Evolutionary conservation across 257 asterid species (phyloP).

Genomic region (Capsicum chinense): DNA sequence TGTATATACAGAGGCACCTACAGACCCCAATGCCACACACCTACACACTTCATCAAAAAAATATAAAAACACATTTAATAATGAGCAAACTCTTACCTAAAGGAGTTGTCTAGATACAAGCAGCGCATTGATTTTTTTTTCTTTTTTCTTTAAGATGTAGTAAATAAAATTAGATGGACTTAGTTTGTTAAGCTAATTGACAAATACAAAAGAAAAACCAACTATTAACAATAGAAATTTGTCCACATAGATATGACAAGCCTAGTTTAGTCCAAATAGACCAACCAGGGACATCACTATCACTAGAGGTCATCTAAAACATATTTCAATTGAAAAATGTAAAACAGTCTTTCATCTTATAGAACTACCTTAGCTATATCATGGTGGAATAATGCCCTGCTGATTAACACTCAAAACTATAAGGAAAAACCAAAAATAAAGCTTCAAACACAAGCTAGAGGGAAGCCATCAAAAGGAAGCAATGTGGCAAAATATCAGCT

Average conservation of each 20-base stretch:
- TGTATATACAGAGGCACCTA: not conserved
- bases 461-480: conserved; percentile 20
- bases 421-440: not conserved
- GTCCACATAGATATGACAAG: not conserved
- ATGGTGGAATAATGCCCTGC: not conserved
- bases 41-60: not conserved
- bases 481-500: conserved; percentile 8
- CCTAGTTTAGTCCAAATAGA: not conserved
- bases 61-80: not conserved
- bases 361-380: conserved; percentile 15
- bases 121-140: not conserved
- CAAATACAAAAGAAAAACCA: not conserved
- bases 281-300: not conserved
- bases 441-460: conserved; percentile 15
- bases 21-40: not conserved
- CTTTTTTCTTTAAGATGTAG: not conserved
- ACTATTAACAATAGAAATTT: not conserved
- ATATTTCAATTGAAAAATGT: not conserved
- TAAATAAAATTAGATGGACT: not conserved
- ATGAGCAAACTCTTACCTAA: not conserved
- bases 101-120: conserved; percentile 9
- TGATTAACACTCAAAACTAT: not conserved
- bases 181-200: not conserved
- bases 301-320: conserved; percentile 14
- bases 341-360: not conserved